Conservation (phyloP, 164 flowering plant species). For the Tetracentron sinense region DNA sequence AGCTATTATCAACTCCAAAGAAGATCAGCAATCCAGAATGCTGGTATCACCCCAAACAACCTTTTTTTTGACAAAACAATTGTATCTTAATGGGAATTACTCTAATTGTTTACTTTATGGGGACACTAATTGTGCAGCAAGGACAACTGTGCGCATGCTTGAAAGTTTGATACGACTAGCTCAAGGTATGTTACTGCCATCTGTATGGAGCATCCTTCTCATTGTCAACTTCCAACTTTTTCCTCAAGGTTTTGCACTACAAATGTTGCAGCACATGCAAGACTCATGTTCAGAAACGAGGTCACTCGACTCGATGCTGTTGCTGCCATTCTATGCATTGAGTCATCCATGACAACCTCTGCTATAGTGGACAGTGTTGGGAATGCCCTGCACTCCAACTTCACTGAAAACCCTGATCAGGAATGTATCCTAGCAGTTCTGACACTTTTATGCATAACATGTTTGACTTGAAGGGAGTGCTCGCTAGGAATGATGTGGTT, state of each 20-base stretch:
- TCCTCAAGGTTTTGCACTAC: constrained; percentile 1
- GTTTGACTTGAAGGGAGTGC: not conserved
- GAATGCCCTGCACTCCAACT: constrained; percentile 91
- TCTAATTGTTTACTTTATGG: not conserved
- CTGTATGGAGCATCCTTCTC: not conserved
- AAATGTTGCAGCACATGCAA: constrained; percentile 79
- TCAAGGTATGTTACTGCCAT: constrained; percentile 51
- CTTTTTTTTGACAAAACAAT: not conserved
- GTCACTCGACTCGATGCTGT: constrained; percentile 81
- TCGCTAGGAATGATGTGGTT: not conserved
- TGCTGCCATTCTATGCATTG: constrained; percentile 89
- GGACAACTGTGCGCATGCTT: constrained; percentile 96
- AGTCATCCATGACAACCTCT: constrained; percentile 96
- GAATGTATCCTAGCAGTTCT: constrained; percentile 78
- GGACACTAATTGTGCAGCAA: constrained; percentile 46
- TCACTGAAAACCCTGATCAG: constrained; percentile 77
- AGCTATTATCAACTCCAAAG: constrained; percentile 96
- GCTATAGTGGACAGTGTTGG: constrained; percentile 89
- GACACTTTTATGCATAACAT: not conserved
- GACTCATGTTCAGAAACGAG: constrained; percentile 93
- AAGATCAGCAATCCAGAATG: constrained; percentile 82
- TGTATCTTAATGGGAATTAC: not conserved
- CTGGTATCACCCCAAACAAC: constrained; percentile 43
- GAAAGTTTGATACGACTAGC: constrained; percentile 94
- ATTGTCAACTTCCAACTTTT: constrained; percentile 2